phyloP scores from a whole-genome alignment of 768 basidiomycete species.

The Ramaria sp. region DNA sequence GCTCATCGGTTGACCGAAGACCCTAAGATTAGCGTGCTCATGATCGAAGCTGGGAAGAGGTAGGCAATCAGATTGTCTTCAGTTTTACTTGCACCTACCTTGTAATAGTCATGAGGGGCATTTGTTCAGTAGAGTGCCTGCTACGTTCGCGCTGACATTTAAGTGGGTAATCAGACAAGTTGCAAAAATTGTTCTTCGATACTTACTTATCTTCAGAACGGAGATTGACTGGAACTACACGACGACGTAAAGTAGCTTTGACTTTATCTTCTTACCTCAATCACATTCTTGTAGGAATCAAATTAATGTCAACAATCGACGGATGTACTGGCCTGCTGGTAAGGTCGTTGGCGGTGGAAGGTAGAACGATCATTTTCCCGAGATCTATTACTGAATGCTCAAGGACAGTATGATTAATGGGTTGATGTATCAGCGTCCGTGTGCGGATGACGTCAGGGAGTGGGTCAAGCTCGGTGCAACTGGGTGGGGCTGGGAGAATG shows the following conservation, averaged over 20 bases:
- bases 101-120: not conserved
- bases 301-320: slow-evolving; percentile 9
- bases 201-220: not conserved
- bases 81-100: not conserved
- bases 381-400: not conserved
- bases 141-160: not conserved
- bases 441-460: slow-evolving; percentile 17
- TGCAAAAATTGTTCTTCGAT: too few species aligned
- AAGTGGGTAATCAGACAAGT: not conserved
- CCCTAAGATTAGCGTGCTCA: not conserved
- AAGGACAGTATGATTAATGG: slow-evolving; percentile 17
- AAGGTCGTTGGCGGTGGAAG: slow-evolving; percentile 19
- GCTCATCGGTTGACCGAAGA: slow-evolving; percentile 4
- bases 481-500: slow-evolving; percentile 16
- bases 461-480: slow-evolving; percentile 15
- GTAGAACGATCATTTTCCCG: slow-evolving; percentile 2
- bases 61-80: not conserved
- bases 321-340: slow-evolving; percentile 17
- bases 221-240: not conserved
- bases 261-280: not conserved
- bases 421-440: slow-evolving; percentile 16
- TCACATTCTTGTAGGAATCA: slow-evolving; percentile 13
- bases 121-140: slow-evolving; percentile 1
- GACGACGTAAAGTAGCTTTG: not conserved
- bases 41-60: slow-evolving; percentile 2